A percentile compares a stretch with the other conserved stretches of the same genome.
Evolutionary conservation across 257 asterid genomes (phyloP).

Genomic region (Misopates orontium): DNA sequence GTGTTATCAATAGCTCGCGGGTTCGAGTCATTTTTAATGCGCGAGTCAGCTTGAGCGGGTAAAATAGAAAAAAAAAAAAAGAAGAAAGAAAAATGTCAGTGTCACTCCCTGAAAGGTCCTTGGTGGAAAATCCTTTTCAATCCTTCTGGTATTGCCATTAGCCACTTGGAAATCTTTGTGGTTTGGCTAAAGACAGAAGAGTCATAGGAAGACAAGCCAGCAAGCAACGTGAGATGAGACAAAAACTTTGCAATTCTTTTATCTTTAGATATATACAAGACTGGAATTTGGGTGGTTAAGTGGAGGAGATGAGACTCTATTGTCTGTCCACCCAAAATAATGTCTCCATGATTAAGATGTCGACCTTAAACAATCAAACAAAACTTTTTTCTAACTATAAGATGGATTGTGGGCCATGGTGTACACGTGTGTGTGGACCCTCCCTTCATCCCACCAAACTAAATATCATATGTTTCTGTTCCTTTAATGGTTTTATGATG

Average conservation of each 20-base stretch:
- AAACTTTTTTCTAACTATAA: background rate
- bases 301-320: conserved; percentile 35
- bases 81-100: conserved; percentile 31
- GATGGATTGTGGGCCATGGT: conserved; percentile 17
- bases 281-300: conserved; percentile 37
- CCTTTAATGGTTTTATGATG: too few relatives aligned
- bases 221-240: conserved; percentile 60
- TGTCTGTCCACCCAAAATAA: conserved; percentile 52
- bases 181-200: conserved; percentile 35
- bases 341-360: conserved; percentile 70
- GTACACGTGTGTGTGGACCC: conserved; percentile 28
- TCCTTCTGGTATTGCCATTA: conserved; percentile 24
- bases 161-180: conserved; percentile 33
- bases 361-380: conserved; percentile 35
- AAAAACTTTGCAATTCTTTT: conserved; percentile 44
- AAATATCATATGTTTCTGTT: background rate
- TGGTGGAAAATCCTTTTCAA: conserved; percentile 30
- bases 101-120: conserved; percentile 35
- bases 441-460: background rate
- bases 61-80: too few relatives aligned
- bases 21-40: too few relatives aligned
- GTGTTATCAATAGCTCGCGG: too few relatives aligned
- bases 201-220: conserved; percentile 50
- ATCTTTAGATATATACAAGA: conserved; percentile 21
- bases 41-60: too few relatives aligned